phyloP scores from a whole-genome alignment of 169 alveolate species.

The Plasmodium adleri region DNA sequence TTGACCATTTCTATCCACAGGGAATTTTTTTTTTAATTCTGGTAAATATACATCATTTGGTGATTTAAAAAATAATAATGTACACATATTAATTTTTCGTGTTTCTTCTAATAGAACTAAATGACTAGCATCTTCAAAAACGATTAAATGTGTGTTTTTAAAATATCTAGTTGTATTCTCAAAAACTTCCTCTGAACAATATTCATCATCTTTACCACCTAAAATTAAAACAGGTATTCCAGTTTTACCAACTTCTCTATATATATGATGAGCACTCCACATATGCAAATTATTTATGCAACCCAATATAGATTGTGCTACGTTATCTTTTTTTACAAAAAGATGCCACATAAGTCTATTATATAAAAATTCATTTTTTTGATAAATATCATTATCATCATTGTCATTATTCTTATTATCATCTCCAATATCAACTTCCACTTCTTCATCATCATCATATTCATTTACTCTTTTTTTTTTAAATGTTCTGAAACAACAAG shows the following conservation, averaged over 20 bases:
- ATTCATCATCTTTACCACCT: conserved; percentile 63
- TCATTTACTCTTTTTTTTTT: conserved; percentile 24
- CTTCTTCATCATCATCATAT: conserved; percentile 5
- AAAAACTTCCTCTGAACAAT: conserved; percentile 55
- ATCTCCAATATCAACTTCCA: too few species aligned
- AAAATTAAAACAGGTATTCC: conserved; percentile 63
- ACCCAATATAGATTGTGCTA: conserved; percentile 80
- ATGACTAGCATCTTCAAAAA: conserved; percentile 67
- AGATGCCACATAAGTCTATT: conserved; percentile 84
- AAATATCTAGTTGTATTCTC: conserved; percentile 45
- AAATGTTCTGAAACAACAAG: conserved; percentile 40
- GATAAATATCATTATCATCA: not conserved
- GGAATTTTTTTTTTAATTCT: conserved; percentile 35
- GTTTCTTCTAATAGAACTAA: conserved; percentile 57
- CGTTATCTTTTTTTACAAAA: conserved; percentile 79
- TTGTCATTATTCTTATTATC: too few species aligned
- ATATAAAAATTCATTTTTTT: conserved; percentile 56
- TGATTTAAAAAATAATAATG: conserved; percentile 31
- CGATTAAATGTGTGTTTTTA: conserved; percentile 48
- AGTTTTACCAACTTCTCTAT: conserved; percentile 77
- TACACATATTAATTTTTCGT: conserved; percentile 44
- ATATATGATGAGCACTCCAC: conserved; percentile 84
- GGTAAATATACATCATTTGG: conserved; percentile 47
- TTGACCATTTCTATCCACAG: conserved; percentile 28
- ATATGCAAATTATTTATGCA: conserved; percentile 83